Base-by-base conservation (phyloP, 352 stramenopile genomes). In the Achlya hypogyna region DNA sequence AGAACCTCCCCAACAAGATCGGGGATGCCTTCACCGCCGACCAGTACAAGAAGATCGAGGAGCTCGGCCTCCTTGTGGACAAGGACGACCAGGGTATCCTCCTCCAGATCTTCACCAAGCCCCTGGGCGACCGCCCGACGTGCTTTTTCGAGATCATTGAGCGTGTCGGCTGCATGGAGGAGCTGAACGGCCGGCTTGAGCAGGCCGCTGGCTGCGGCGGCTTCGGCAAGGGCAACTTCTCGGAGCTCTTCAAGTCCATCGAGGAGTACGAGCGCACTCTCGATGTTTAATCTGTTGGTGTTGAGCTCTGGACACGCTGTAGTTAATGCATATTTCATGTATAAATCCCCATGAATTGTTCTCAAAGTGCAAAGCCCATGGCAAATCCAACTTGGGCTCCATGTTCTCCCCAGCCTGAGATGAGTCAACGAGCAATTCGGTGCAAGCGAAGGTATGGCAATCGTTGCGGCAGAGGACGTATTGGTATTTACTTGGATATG, bases 11-110 rank as follows among this genome's bases (percentile, higher is more conserved):
- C 4, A 73, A 74, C 43, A 81, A 87, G 43, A 88, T 98, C 51
- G 88, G 86, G n/a, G 75, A 84, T 42, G 72, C 70, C 12, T 75
- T 98, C 49, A 95, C 83, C 14, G 68, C 76, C 5, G 85, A 89
- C 47, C 89, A 98, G 71, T 96, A 96, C 75, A 71, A 98, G 73
- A 73, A 86, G 71, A 89, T 97, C 53, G 81, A 98, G 75, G 76
- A 97, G 65, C 75, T 98, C 32, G 93, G 95, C 5, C 78, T 98
- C 63, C 74, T 98, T 22, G 90, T 95, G 5, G 95, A 98, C 76
- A 93, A 94, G 62, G 95, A 98, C 69, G 91, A 98, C 34, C 88
- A 98, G 75, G 93, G 95, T 35, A 90, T 98, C 25, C 68, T 98
- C 51, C 69, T 97, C 56, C 85, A 92, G 77, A 92, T 98, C 65